Base-by-base conservation (phyloP, 2,329 filamentous ascomycete genomes). In the Acrocalymma vagum region DNA sequence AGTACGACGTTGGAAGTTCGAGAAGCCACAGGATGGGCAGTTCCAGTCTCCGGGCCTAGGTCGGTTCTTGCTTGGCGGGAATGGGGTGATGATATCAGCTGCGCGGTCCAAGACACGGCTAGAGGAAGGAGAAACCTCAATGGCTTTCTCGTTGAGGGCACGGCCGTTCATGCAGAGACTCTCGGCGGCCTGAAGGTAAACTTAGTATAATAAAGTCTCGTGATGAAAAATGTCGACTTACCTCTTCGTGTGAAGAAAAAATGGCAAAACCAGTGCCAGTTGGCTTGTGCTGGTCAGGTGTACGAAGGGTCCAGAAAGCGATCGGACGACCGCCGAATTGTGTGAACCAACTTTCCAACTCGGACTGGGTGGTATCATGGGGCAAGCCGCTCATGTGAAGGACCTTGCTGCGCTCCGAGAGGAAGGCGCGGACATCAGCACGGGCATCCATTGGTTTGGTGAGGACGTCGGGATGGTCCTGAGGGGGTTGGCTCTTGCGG, bases 151-250 rank as follows among this genome's bases (percentile, higher is more conserved):
- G 66, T 97, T 99, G 46, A 99, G 81, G 37, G 94, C 94, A 63
- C 94, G 90, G 38, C 94, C 94, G 65, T 99, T 99, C 94, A 99
- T 99, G 78, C 94, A 97, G 45, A 99, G 82, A 72, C 90, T 95
- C 72, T 99, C 94, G 33, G 94, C 94, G 59, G 94, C 94, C 93
- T 96, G 49, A 6, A 22, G 18, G 29, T 45, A 51, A n/a, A n/a
- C n/a, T 58, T 44, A 58, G 43, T 34, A 49, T 25, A 15, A 7
- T 25, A n/a, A n/a, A n/a, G 6, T n/a, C 20, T 34, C 9, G 13
- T 23, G 13, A 23, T 9, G 9, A 24, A 0, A 7, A 9, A 29
- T 29, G 20, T 44, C 29, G 16, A 43, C 85, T 76, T 77, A 96
- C 92, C 86, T 99, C 94, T 79, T 99, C 94, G 67, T 99, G 94